Conservation (phyloP, 2,329 filamentous ascomycete species). For the Nannizzia gypsea region DNA sequence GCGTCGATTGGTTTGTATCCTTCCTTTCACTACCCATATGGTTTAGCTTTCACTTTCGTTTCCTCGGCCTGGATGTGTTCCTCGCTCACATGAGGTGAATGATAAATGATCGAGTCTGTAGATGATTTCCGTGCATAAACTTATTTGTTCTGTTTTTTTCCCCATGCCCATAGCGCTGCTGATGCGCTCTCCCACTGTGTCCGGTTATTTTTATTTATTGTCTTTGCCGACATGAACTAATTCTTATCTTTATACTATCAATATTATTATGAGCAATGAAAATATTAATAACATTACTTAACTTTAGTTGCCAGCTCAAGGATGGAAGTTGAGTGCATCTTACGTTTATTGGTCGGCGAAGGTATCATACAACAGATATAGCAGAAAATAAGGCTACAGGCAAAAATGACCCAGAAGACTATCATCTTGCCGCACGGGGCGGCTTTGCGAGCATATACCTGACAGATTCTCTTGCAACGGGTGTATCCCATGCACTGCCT, state of each 20-base stretch:
- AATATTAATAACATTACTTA: background rate
- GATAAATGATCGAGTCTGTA: background rate
- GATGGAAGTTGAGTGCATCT: background rate
- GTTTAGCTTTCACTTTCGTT: background rate
- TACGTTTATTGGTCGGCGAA: background rate
- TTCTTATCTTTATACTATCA: background rate
- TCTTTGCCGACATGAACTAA: background rate
- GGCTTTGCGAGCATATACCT: constrained; percentile 47
- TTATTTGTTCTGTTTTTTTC: too few species aligned
- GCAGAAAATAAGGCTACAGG: background rate
- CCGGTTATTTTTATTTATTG: background rate
- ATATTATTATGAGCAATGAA: background rate
- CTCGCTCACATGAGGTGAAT: background rate
- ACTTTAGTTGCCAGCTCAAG: background rate
- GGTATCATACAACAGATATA: background rate
- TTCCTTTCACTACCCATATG: background rate
- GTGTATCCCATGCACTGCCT: constrained; percentile 52
- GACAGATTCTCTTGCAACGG: constrained; percentile 50
- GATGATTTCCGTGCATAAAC: background rate
- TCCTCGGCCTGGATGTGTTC: background rate
- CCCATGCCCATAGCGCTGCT: background rate
- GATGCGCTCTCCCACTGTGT: background rate
- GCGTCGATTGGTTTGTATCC: background rate
- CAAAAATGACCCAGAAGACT: background rate
- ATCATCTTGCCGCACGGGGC: constrained; percentile 9